Conservation (phyloP, 2,329 filamentous ascomycete species). For the Cryphonectria naterciae region DNA sequence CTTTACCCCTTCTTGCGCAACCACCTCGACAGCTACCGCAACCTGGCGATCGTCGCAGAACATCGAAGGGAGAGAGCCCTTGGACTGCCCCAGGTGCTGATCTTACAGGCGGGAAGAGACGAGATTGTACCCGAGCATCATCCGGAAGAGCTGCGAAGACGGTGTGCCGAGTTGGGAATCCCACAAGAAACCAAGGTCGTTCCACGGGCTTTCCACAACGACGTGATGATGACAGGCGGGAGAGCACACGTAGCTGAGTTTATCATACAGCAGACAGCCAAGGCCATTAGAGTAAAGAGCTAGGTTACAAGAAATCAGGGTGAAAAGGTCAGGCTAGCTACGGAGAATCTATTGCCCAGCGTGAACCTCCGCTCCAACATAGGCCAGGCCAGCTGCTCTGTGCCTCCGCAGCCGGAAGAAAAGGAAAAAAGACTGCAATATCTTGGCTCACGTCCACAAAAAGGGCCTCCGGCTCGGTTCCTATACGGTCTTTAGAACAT, state of each 20-base stretch:
- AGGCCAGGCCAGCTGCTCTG: neutral
- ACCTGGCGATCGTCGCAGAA: slow-evolving; percentile 49
- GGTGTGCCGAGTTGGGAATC: slow-evolving; percentile 53
- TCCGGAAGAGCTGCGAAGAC: slow-evolving; percentile 48
- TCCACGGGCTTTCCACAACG: slow-evolving; percentile 59
- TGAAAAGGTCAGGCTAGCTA: neutral
- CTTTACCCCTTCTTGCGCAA: slow-evolving; percentile 75
- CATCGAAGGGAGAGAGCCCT: slow-evolving; percentile 34
- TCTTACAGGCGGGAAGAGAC: slow-evolving; percentile 61
- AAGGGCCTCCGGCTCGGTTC: neutral
- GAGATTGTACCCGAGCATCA: slow-evolving; percentile 61
- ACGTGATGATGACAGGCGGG: slow-evolving; percentile 52
- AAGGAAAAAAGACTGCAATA: neutral
- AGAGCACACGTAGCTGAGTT: slow-evolving; percentile 51
- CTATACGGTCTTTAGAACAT: neutral
- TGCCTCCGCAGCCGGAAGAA: neutral
- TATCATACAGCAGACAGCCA: slow-evolving; percentile 38
- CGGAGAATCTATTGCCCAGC: too few species aligned
- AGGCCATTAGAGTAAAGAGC: neutral
- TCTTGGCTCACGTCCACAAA: neutral
- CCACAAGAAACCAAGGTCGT: slow-evolving; percentile 50
- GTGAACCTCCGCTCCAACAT: neutral
- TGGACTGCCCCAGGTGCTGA: slow-evolving; percentile 46
- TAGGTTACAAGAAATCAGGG: too few species aligned
- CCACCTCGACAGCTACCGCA: slow-evolving; percentile 58